Evolutionary conservation across 345 rosid genomes (phyloP).

Genomic region (Brassica incana): DNA sequence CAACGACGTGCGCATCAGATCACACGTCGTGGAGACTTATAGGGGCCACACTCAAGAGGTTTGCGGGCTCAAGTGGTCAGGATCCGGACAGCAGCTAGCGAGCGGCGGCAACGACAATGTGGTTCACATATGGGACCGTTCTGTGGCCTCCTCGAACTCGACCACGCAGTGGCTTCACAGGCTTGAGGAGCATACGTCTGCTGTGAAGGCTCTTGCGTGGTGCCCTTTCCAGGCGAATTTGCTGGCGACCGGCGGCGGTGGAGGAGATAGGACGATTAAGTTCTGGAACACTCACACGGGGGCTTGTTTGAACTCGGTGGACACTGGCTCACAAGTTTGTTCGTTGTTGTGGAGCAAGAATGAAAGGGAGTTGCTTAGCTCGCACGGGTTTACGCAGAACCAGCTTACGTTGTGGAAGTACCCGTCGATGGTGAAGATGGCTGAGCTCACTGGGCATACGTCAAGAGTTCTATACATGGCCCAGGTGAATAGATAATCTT

Average conservation of each 20-base stretch:
- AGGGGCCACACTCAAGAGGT: constrained; percentile 2
- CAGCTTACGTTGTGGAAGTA: constrained; percentile 7
- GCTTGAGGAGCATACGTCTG: constrained; percentile 8
- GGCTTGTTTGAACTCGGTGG: background rate
- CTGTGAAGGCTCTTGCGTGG: background rate
- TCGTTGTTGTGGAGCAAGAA: background rate
- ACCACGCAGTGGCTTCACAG: background rate
- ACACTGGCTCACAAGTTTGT: background rate
- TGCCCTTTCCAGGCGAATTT: constrained; percentile 5
- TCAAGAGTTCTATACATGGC: constrained; percentile 1
- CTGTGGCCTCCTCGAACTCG: background rate
- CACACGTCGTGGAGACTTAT: background rate
- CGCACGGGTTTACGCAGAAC: constrained; percentile 2
- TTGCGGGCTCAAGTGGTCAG: background rate
- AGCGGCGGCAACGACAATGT: constrained; percentile 9
- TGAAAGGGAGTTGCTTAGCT: background rate
- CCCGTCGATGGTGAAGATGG: constrained; percentile 9
- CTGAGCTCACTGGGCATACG: constrained; percentile 1
- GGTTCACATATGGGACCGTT: background rate
- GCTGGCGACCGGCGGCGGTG: background rate
- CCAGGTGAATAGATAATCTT: background rate
- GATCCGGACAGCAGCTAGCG: constrained; percentile 1
- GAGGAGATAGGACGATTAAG: background rate
- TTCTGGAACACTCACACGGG: constrained; percentile 2
- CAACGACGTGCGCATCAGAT: background rate